Percentiles rank a stretch among this genome's conserved stretches.
These are phyloP conservation scores for Breviolum minutum DNA, from an alignment of 73 alveolate genomes.

Conservation along the genomic window DNA sequence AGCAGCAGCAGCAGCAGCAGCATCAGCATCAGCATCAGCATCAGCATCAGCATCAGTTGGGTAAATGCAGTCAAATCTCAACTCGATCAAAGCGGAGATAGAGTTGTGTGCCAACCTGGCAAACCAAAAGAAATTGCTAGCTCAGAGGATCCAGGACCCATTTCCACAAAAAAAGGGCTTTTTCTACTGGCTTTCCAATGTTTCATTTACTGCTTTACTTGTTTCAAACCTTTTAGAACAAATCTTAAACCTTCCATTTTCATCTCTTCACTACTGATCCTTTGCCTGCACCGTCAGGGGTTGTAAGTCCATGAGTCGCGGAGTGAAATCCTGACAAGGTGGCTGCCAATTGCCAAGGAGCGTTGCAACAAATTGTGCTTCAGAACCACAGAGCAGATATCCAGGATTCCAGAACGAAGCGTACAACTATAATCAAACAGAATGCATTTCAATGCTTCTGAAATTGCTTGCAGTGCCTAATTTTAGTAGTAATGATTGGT, in stretches of 20 bases:
- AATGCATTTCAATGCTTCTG: neutral
- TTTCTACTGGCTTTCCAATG: too few species aligned
- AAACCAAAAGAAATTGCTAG: neutral
- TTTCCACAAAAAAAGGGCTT: too few species aligned
- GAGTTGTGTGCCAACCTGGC: constrained; percentile 26
- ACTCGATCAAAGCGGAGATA: constrained; percentile 46
- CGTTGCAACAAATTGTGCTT: too few species aligned
- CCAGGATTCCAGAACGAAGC: neutral
- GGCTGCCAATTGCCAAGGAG: neutral
- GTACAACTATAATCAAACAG: too few species aligned
- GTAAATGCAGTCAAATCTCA: neutral
- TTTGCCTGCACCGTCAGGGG: constrained; percentile 38
- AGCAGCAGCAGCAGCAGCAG: too few species aligned
- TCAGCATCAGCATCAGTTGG: neutral
- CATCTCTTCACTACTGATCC: neutral
- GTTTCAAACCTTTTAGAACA: neutral
- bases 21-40: too few species aligned
- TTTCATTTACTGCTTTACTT: too few species aligned
- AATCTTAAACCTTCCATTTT: neutral
- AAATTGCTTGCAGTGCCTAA: neutral
- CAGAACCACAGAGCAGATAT: neutral
- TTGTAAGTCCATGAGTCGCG: constrained; percentile 45
- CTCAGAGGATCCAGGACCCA: neutral
- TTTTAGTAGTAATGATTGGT: neutral
- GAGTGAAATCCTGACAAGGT: constrained; percentile 47